Evolutionary conservation across 2,329 filamentous ascomycete genomes (phyloP).

Genomic region (Phaeosphaeriaceae sp.): DNA sequence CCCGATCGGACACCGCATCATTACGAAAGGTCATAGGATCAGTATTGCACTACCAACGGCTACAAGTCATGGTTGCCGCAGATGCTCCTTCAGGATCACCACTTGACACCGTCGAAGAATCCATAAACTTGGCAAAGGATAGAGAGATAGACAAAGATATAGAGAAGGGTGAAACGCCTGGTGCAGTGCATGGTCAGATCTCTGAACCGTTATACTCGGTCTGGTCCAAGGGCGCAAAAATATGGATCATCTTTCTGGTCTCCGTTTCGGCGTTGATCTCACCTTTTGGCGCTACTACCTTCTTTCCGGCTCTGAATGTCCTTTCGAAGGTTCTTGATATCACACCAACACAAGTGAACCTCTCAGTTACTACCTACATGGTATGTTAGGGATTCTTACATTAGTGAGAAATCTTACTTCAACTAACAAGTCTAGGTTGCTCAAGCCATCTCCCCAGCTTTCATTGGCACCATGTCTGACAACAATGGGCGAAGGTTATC

Average conservation of each 20-base stretch:
- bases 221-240: conserved; percentile 47
- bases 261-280: conserved; percentile 57
- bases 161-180: conserved; percentile 16
- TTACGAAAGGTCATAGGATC: too few relatives aligned
- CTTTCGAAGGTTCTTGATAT: conserved; percentile 50
- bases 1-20: too few relatives aligned
- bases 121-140: background rate
- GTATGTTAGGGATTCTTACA: conserved; percentile 16
- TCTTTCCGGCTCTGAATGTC: conserved; percentile 46
- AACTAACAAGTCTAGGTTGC: conserved; percentile 33
- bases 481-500: conserved; percentile 59
- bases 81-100: background rate
- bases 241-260: conserved; percentile 58
- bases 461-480: conserved; percentile 60
- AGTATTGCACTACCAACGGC: too few relatives aligned
- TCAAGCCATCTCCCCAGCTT: conserved; percentile 61
- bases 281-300: conserved; percentile 51
- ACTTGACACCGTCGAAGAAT: background rate
- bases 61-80: background rate
- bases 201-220: conserved; percentile 40
- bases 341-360: conserved; percentile 53
- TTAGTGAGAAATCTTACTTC: background rate
- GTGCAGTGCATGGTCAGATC: conserved; percentile 23
- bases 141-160: conserved; percentile 8
- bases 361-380: conserved; percentile 61